These are phyloP conservation scores for Trifolium pratense DNA, from an alignment of 306 rosid genomes.

Conservation along the genomic window DNA sequence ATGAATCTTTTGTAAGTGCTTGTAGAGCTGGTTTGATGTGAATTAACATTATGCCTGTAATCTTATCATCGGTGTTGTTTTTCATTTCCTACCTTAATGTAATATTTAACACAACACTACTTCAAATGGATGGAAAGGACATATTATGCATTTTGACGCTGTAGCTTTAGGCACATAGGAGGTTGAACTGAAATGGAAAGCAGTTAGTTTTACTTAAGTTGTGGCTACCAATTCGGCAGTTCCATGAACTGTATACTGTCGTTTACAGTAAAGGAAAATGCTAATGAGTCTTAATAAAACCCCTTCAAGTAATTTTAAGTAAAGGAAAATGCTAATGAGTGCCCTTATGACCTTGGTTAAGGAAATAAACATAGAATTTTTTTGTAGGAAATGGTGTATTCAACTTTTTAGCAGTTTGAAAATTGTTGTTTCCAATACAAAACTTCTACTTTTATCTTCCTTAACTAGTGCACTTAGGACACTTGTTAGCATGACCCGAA, in stretches of 20 bases:
- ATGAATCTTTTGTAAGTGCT: neutral
- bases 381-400: too few relatives aligned
- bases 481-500: too few relatives aligned
- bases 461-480: too few relatives aligned
- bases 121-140: neutral
- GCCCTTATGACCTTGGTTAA: too few relatives aligned
- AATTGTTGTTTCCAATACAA: too few relatives aligned
- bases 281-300: too few relatives aligned
- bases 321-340: too few relatives aligned
- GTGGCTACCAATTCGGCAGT: neutral
- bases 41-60: neutral
- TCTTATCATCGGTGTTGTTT: neutral
- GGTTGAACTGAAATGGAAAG: neutral
- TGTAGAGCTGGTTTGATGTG: neutral
- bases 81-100: neutral
- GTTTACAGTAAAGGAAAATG: too few relatives aligned
- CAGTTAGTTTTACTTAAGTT: neutral
- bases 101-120: neutral
- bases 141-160: neutral
- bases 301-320: neutral
- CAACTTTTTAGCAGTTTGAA: too few relatives aligned
- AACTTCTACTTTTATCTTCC: too few relatives aligned
- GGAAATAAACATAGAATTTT: too few relatives aligned
- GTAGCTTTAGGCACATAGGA: neutral
- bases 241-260: slow-evolving; percentile 4